Evolutionary conservation across 2,329 filamentous ascomycete species (phyloP).

Genomic region (Ophiostoma perfectum): DNA sequence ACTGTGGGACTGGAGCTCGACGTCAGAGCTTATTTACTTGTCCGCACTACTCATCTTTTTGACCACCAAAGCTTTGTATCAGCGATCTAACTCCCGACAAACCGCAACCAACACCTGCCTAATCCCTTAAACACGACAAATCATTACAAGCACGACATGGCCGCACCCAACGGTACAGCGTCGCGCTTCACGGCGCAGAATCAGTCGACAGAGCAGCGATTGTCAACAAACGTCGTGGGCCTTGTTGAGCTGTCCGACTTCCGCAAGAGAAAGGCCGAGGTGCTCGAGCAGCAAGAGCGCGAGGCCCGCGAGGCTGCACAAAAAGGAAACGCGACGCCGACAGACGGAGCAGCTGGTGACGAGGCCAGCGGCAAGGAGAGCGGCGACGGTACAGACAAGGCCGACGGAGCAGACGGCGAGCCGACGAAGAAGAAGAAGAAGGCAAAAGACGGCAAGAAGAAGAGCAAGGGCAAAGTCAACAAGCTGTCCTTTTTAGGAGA

Average conservation of each 20-base stretch:
- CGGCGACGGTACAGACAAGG: slow-evolving; percentile 25
- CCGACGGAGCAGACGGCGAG: slow-evolving; percentile 43
- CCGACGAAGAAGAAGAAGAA: slow-evolving; percentile 40
- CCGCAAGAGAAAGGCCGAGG: slow-evolving; percentile 89
- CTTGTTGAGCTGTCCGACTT: slow-evolving; percentile 90
- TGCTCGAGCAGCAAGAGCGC: slow-evolving; percentile 83
- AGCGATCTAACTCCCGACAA: neutral
- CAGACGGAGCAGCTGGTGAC: slow-evolving; percentile 27
- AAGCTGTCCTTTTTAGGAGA: slow-evolving; percentile 57
- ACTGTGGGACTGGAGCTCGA: neutral
- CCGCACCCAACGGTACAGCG: slow-evolving; percentile 34
- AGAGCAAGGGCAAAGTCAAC: slow-evolving; percentile 41
- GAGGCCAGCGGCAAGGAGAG: slow-evolving; percentile 37
- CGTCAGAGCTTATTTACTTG: neutral
- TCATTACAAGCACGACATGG: slow-evolving; percentile 32
- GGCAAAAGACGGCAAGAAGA: slow-evolving; percentile 39
- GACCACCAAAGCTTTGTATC: neutral
- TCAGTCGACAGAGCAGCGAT: slow-evolving; percentile 69
- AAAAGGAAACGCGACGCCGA: slow-evolving; percentile 28
- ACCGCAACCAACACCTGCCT: neutral
- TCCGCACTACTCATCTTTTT: neutral
- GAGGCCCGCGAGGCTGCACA: slow-evolving; percentile 44
- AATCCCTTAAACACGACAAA: neutral
- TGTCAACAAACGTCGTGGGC: slow-evolving; percentile 83
- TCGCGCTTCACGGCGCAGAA: slow-evolving; percentile 71